Evolutionary conservation across 2,329 filamentous ascomycete genomes (phyloP).

Genomic region (Alternaria consortialis): DNA sequence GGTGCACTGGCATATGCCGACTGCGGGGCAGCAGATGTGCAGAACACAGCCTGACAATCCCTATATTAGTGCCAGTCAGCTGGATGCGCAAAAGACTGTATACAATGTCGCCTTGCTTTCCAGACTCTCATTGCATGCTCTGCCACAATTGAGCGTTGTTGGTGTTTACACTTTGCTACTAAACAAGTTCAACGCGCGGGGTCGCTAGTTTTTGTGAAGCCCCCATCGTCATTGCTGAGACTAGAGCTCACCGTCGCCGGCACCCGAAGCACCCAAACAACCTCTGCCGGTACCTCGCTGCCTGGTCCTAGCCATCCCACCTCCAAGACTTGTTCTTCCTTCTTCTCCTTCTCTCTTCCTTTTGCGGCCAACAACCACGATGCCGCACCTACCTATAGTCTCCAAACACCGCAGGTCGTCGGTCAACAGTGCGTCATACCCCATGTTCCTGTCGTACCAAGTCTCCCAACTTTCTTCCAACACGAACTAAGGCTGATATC

Average conservation of each 20-base stretch:
- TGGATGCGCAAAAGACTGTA: conserved; percentile 9
- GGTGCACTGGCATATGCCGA: conserved; percentile 13
- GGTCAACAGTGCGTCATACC: conserved; percentile 41
- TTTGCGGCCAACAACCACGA: conserved; percentile 29
- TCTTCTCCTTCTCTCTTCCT: not conserved
- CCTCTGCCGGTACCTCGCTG: conserved; percentile 18
- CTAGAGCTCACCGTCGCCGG: conserved; percentile 27
- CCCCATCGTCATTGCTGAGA: conserved; percentile 37
- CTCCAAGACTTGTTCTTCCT: not conserved
- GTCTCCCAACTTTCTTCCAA: not conserved
- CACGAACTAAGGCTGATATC: conserved; percentile 27
- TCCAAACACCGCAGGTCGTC: conserved; percentile 36
- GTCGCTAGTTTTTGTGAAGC: conserved; percentile 33
- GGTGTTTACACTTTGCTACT: conserved; percentile 15
- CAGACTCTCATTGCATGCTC: not conserved
- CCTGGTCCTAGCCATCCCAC: conserved; percentile 8
- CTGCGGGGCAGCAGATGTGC: conserved; percentile 17
- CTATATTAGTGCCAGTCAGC: conserved; percentile 12
- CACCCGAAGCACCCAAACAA: conserved; percentile 28
- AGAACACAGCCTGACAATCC: conserved; percentile 12
- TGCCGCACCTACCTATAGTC: conserved; percentile 47
- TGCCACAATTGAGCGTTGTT: conserved; percentile 5
- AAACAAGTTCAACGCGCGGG: conserved; percentile 29
- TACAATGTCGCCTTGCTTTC: conserved; percentile 2
- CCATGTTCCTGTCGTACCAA: conserved; percentile 16